These are phyloP conservation scores for Fusarium brachygibbosum DNA, from an alignment of 2,329 filamentous ascomycete species.

Conservation along the genomic window DNA sequence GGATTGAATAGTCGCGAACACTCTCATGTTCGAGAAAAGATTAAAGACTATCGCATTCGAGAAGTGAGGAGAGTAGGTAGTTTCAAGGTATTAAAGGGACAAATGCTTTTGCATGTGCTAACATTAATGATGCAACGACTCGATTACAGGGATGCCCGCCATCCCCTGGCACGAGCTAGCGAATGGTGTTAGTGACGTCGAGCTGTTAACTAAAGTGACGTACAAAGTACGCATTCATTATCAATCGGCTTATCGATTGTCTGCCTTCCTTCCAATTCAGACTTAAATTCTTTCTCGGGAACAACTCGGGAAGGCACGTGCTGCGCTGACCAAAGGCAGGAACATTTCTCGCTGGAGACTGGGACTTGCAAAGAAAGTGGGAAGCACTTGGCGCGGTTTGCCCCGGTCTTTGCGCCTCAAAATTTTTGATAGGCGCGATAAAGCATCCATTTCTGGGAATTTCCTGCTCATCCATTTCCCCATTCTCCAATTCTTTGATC, in stretches of 20 bases:
- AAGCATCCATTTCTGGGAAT: constrained; percentile 30
- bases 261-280: not conserved
- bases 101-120: constrained; percentile 37
- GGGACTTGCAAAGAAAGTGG: constrained; percentile 6
- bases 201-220: constrained; percentile 31
- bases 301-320: constrained; percentile 48
- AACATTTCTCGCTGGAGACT: constrained; percentile 2
- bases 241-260: not conserved
- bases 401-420: constrained; percentile 33
- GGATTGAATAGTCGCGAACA: constrained; percentile 12
- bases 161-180: constrained; percentile 22
- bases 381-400: constrained; percentile 25
- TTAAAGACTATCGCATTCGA: constrained; percentile 29
- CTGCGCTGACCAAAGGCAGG: constrained; percentile 3
- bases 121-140: constrained; percentile 41
- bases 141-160: constrained; percentile 40
- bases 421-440: constrained; percentile 37
- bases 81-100: not conserved
- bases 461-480: constrained; percentile 36
- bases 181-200: constrained; percentile 50
- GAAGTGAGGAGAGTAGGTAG: constrained; percentile 4
- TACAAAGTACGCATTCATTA: constrained; percentile 20
- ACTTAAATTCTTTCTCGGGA: constrained; percentile 27
- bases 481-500: constrained; percentile 35
- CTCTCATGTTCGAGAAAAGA: constrained; percentile 42